Base-by-base conservation (phyloP, 2,329 filamentous ascomycete species). In the Exophiala mesophila region DNA sequence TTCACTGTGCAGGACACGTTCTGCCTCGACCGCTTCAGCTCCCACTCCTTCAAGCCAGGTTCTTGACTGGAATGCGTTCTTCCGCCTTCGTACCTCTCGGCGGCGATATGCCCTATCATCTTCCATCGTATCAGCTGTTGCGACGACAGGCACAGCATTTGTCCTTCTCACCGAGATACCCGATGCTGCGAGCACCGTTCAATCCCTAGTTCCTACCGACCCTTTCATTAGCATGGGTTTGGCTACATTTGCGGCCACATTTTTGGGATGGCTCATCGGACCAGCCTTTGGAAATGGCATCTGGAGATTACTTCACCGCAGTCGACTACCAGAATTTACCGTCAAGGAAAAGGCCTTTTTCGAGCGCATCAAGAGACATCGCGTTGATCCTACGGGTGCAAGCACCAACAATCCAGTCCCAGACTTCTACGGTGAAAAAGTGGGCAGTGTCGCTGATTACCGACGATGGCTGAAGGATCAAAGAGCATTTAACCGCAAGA, bases 361-460 rank as follows among this genome's bases (percentile, higher is more conserved):
- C 66, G 79, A 82, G 48, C 78, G 90, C 54, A 86, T 98, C 67
- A 92, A 89, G 73, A 87, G 83, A 66, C 84, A 92, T 70, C 82
- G 92, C 18, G 90, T 94, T 49, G 90, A 98, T 63, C 90, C 92
- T 3, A 85, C 82, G 12, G 83, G 84, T 40, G 94, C 88, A 50
- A 94, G 87, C 29, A 82, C 92, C 55, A 79, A 86, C 39, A 97
- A 97, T 69, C 92, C 92, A 13, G 86, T 95, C 1, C 89, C 90
- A 31, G 92, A 98, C 63, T 98, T 95, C 68, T 98, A 98, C 60
- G 92, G 92, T 57, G 92, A 98, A 71, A 97, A 96, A 76, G 95
- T 98, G 57, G 86, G 85, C 38, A 95, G 88, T 58, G 88, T 97
- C 16, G 76, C 82, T 40, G 89, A 87, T 34, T 98, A 97, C 65